Conservation (phyloP, 352 stramenopile species). For the Aphanomyces stellatus region DNA sequence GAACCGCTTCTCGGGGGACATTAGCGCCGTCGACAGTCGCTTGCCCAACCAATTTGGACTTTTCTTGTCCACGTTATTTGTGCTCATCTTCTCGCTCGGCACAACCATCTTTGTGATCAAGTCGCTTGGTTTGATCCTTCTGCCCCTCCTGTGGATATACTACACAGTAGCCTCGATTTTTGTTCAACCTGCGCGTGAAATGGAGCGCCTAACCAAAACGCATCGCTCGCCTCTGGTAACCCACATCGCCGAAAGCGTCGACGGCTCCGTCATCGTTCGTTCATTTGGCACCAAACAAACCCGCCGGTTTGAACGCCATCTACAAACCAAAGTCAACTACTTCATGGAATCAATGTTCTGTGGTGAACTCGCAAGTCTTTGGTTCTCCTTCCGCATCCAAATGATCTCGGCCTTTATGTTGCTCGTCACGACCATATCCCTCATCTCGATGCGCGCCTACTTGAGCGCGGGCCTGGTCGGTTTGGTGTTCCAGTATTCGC, state of each 20-base stretch:
- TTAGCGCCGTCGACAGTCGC: constrained; percentile 65
- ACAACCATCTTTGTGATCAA: constrained; percentile 76
- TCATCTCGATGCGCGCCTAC: constrained; percentile 12
- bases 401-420: constrained; percentile 6
- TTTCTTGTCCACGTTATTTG: constrained; percentile 29
- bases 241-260: constrained; percentile 41
- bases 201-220: constrained; percentile 41
- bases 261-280: constrained; percentile 42
- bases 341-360: constrained; percentile 10
- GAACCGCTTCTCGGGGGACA: constrained; percentile 17
- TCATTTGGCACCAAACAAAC: constrained; percentile 28
- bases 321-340: constrained; percentile 9
- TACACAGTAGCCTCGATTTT: constrained; percentile 38
- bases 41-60: constrained; percentile 30
- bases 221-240: constrained; percentile 39
- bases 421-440: constrained; percentile 3
- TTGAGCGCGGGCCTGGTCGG: constrained; percentile 15
- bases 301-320: constrained; percentile 8
- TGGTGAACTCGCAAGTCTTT: not conserved
- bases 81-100: constrained; percentile 55
- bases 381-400: constrained; percentile 15
- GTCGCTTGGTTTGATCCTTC: constrained; percentile 71
- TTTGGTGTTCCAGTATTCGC: not conserved
- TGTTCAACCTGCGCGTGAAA: constrained; percentile 37
- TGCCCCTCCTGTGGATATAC: constrained; percentile 80